These are phyloP conservation scores for Ceratocystis cubensis DNA, from an alignment of 2,329 filamentous ascomycete genomes.

Conservation along the genomic window DNA sequence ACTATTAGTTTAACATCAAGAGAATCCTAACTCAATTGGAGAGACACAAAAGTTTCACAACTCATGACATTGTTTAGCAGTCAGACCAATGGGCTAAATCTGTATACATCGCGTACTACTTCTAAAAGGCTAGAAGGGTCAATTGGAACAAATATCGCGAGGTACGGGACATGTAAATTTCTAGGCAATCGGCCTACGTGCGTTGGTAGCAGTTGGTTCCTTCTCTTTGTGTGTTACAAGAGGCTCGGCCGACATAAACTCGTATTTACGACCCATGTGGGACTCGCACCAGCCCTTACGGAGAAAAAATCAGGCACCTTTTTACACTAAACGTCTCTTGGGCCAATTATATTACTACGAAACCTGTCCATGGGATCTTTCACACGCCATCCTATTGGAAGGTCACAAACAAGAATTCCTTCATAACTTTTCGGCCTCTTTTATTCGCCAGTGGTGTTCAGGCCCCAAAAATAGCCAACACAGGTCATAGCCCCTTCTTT, in stretches of 20 bases:
- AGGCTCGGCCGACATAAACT: slow-evolving; percentile 14
- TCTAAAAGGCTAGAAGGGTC: neutral
- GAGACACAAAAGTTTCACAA: no score
- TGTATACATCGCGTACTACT: neutral
- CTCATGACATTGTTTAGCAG: neutral
- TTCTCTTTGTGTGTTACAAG: neutral
- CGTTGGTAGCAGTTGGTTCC: neutral
- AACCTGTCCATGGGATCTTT: neutral
- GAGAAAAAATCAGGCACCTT: neutral
- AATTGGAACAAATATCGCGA: no score
- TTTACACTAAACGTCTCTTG: neutral
- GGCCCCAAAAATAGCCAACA: neutral
- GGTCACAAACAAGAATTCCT: neutral
- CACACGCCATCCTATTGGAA: neutral
- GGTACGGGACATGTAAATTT: no score
- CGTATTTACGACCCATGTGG: slow-evolving; percentile 15
- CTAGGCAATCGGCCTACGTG: no score
- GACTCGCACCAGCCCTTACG: neutral
- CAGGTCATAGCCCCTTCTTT: neutral
- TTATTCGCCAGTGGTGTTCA: slow-evolving; percentile 4
- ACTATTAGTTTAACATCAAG: no score
- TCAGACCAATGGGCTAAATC: neutral
- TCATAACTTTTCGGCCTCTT: neutral
- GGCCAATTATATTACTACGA: neutral
- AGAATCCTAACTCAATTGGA: no score